Conservation (phyloP, 306 rosid genomes). For the Ochetophila trinervis region DNA sequence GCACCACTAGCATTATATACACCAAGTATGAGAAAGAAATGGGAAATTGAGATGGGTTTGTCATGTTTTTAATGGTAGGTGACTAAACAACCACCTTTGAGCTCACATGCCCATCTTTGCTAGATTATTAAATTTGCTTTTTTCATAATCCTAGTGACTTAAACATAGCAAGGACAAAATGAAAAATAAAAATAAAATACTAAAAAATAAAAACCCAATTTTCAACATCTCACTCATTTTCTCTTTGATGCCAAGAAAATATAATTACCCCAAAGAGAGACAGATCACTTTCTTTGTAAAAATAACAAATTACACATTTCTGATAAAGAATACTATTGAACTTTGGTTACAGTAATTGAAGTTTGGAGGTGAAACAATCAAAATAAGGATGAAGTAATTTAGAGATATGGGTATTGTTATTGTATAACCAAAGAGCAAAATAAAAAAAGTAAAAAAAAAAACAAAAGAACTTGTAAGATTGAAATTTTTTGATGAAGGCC, state of each 20-base stretch:
- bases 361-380: constrained; percentile 27
- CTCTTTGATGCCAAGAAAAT: constrained; percentile 51
- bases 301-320: constrained; percentile 4
- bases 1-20: constrained; percentile 11
- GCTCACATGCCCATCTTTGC: constrained; percentile 54
- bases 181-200: not conserved
- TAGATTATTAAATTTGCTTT: constrained; percentile 43
- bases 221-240: constrained; percentile 60
- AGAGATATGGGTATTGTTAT: constrained; percentile 22
- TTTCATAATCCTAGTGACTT: constrained; percentile 33
- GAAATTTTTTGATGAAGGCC: constrained; percentile 11
- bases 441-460: not conserved
- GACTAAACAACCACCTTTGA: constrained; percentile 93
- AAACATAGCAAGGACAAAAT: too few relatives aligned
- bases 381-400: constrained; percentile 11
- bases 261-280: constrained; percentile 37
- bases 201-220: constrained; percentile 11
- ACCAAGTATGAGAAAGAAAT: constrained; percentile 33
- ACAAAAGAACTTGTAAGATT: constrained; percentile 17
- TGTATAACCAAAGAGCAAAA: constrained; percentile 15
- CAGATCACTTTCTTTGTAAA: constrained; percentile 35
- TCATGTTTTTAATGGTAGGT: constrained; percentile 81
- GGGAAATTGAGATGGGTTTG: constrained; percentile 50
- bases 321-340: constrained; percentile 16
- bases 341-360: constrained; percentile 20